Evolutionary conservation across 768 basidiomycete species (phyloP).

Genomic region (Leccinum uliginosum): DNA sequence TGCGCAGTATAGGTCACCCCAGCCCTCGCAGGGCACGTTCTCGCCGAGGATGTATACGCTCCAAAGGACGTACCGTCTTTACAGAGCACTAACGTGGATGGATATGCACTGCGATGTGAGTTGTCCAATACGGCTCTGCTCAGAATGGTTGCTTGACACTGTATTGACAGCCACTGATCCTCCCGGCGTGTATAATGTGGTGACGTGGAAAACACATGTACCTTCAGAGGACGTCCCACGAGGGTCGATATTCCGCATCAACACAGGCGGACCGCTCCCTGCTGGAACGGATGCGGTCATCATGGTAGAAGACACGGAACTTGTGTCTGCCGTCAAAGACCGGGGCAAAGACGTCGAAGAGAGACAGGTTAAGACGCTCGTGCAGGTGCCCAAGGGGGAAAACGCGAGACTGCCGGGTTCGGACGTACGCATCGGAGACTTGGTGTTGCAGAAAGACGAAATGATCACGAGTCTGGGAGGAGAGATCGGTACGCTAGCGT

Average conservation of each 20-base stretch:
- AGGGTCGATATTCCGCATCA: slow-evolving; percentile 58
- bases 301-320: slow-evolving; percentile 90
- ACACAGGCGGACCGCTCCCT: slow-evolving; percentile 83
- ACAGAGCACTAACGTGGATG: slow-evolving; percentile 80
- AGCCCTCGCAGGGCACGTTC: slow-evolving; percentile 58
- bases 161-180: slow-evolving; percentile 50
- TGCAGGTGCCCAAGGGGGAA: slow-evolving; percentile 56
- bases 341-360: slow-evolving; percentile 54
- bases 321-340: slow-evolving; percentile 50
- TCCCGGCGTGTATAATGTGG: slow-evolving; percentile 62
- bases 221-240: slow-evolving; percentile 36
- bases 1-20: slow-evolving; percentile 48
- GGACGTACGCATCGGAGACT: slow-evolving; percentile 64
- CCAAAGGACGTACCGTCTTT: slow-evolving; percentile 58
- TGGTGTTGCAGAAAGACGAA: slow-evolving; percentile 60
- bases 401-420: slow-evolving; percentile 73
- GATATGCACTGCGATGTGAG: slow-evolving; percentile 77
- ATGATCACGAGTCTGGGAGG: slow-evolving; percentile 65
- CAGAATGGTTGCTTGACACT: slow-evolving; percentile 1
- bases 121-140: not conserved
- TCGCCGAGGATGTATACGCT: slow-evolving; percentile 73
- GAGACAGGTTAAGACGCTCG: slow-evolving; percentile 62
- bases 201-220: slow-evolving; percentile 47
- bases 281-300: slow-evolving; percentile 72
- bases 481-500: slow-evolving; percentile 78